A percentile compares a stretch with the other conserved stretches of the same genome.
These are phyloP conservation scores for Leccinum barrowsii DNA, from an alignment of 768 basidiomycete species.

Conservation along the genomic window DNA sequence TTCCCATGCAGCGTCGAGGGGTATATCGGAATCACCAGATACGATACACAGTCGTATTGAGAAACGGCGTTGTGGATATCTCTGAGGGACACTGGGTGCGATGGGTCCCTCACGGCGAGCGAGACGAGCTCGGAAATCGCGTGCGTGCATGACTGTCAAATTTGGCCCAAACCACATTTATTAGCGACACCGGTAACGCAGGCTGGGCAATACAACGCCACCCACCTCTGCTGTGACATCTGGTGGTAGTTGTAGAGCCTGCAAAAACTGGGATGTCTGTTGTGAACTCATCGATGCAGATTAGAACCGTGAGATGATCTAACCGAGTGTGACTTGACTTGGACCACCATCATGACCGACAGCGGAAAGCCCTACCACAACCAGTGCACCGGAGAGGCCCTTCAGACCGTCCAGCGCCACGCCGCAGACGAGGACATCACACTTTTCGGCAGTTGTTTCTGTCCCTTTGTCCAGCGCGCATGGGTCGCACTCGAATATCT, in stretches of 20 bases:
- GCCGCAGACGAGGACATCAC: constrained; percentile 48
- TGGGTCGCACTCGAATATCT: constrained; percentile 76
- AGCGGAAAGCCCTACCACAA: constrained; percentile 40
- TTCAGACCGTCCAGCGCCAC: constrained; percentile 54
- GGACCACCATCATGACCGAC: constrained; percentile 26
- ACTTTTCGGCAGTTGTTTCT: constrained; percentile 72
- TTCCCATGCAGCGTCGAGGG: not conserved
- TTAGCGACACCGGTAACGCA: not conserved
- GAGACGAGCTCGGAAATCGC: constrained; percentile 20
- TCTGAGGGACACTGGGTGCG: constrained; percentile 9
- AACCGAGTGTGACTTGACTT: not conserved
- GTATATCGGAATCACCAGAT: constrained; percentile 13
- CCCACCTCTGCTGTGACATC: constrained; percentile 27
- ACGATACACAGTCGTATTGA: constrained; percentile 13
- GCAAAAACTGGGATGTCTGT: constrained; percentile 11
- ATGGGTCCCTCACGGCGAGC: constrained; percentile 9
- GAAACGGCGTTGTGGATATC: constrained; percentile 15
- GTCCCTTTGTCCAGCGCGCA: constrained; percentile 79
- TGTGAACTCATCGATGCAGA: constrained; percentile 5
- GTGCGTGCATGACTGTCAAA: constrained; percentile 16
- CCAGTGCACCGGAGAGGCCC: constrained; percentile 46
- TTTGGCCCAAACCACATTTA: not conserved
- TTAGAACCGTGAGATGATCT: not conserved
- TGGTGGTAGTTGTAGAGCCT: constrained; percentile 15
- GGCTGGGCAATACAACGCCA: not conserved